Evolutionary conservation across 106 monocot species (phyloP).

Genomic region (Dendrobium nobile): DNA sequence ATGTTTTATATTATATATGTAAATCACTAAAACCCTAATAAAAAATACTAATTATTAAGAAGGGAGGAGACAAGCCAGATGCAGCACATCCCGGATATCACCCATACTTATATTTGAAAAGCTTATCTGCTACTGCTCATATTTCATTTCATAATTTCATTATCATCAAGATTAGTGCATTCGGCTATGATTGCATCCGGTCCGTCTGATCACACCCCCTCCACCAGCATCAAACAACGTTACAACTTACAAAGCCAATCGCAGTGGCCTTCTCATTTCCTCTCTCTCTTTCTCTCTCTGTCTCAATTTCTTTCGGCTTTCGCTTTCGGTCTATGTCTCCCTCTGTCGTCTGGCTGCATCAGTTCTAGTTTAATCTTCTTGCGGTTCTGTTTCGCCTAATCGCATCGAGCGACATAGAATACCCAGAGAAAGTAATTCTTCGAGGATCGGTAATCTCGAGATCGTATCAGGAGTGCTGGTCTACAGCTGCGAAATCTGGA

Average conservation of each 20-base stretch:
- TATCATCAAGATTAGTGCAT: background rate
- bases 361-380: background rate
- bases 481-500: background rate
- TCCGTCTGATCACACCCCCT: background rate
- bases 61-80: no score
- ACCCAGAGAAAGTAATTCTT: background rate
- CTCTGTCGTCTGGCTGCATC: background rate
- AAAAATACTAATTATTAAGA: no score
- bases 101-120: background rate
- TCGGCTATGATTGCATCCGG: background rate
- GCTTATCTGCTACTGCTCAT: background rate
- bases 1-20: no score
- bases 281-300: background rate
- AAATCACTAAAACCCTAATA: no score
- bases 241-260: background rate
- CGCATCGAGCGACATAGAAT: background rate
- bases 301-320: background rate
- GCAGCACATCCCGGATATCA: no score
- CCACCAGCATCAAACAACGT: background rate
- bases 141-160: background rate
- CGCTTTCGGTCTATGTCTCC: background rate
- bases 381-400: background rate
- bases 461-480: background rate
- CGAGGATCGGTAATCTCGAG: slow-evolving; percentile 11
- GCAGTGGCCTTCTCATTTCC: background rate